Base-by-base conservation (phyloP, 2,329 filamentous ascomycete species). In the Aureobasidium subglaciale region DNA sequence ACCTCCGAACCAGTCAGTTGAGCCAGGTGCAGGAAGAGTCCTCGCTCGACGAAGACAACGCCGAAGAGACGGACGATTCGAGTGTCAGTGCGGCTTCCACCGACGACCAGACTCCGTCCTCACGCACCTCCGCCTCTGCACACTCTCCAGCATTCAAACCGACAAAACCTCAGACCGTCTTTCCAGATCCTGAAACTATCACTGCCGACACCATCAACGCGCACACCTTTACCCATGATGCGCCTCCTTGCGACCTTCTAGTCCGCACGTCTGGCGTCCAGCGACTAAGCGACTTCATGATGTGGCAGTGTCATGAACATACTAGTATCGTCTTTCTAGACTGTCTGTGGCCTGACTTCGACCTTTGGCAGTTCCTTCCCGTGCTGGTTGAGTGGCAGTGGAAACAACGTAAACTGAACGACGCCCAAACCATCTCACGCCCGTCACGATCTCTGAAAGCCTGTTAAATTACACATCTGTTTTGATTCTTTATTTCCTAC, bases 251-350 rank as follows among this genome's bases (percentile, higher is more conserved):
- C 38, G 93, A 99, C 67, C 79, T 99, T 11, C 84, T 99, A 55
- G 81, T 99, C 49, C 84, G 93, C 49, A 99, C 93, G 4, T 96
- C 90, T 60, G 92, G 91, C 25, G 93, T 99, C 13, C 87, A 91
- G 70, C 82, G 93, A 46, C 76, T 99, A 58, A 96, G 90, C 67
- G 93, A 99, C 69, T 99, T 97, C 65, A 93, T 99, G 91, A 83
- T 99, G 30, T 99, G 93, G 93, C 93, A 99, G 72, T 93, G 89
- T 64, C 91, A 97, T 67, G 83, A 96, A 67, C 79, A 92, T 60
- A 96, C 93, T 0, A 87, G 95, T 58, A 87, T 99, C 61, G 89
- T 95, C 58, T 99, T 97, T 68, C 73, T 96, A 56, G 82, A 95
- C 64, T 93, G 89, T 61, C 77, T 96, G 59, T 99, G 93, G 93